Evolutionary conservation across 1,139 yeast genomes (phyloP), one percentile per base, ranked within the genome.

Genomic region (Geotrichum histeridarum): DNA sequence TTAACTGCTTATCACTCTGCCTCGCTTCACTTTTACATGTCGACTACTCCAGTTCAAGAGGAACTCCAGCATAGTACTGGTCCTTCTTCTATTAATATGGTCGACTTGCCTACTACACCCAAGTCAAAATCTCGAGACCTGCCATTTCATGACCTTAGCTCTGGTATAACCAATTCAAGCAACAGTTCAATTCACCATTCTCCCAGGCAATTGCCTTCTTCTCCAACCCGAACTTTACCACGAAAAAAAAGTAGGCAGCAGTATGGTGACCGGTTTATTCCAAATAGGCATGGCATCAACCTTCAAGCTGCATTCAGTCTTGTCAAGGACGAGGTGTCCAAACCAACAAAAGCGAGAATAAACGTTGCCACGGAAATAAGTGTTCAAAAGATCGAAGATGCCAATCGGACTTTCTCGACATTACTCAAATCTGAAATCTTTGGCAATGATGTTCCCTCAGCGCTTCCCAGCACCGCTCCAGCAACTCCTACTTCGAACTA

Each of bases 391-490:
- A 88, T 83, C 64, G 86, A 84, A 60, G 95, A 87, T 63, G 96
- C 97, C 2, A 88, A 88, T 66, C 74, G 86, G 60, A 88, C 96
- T 0, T 94, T 91, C 68, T 84, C 91, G 49, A 82, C 94, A 0
- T 86, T 94, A 5, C 72, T 93, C 42, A 86, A 88, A 63, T 89
- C 95, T 33, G 99, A 93, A 68, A 73, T 93, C 43, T 93, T 93
- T 74, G 98, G 98, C 8, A 94, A 86, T 64, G 81, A 86, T 57
- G 82, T 86, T 1, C 89, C 90, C 1, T 74, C 76, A 70, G 79
- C 81, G 2, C 70, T 79, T 1, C 38, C 49, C 14, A 15, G 22
- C 22, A 14, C 46, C 4, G 32, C 48, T 4, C 27, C 35, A 15
- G 3, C 30, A 18, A 7, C 37, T 18, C 42, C 43, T 39, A 48